A percentile compares a stretch with the other conserved stretches of the same genome.
These are phyloP conservation scores for Paralagenidium karlingii DNA, from an alignment of 352 stramenopile species.

Conservation along the genomic window DNA sequence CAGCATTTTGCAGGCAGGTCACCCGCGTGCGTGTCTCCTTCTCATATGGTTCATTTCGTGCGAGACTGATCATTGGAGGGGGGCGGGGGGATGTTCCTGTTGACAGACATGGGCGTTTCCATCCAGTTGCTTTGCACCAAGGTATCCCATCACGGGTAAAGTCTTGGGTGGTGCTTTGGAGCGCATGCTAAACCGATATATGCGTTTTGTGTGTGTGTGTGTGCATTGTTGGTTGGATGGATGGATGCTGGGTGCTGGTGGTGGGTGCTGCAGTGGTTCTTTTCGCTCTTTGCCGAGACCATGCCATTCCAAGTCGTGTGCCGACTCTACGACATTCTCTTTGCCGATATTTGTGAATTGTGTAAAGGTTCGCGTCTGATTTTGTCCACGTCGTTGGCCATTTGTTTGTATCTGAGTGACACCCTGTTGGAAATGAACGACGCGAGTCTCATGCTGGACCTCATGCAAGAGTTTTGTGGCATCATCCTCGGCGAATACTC, in stretches of 20 bases:
- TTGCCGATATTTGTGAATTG: constrained; percentile 49
- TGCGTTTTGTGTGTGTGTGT: no score
- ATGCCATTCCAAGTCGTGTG: constrained; percentile 74
- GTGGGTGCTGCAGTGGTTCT: no score
- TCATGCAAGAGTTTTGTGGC: constrained; percentile 69
- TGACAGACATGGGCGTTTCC: constrained; percentile 27
- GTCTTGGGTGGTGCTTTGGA: no score
- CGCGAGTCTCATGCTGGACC: constrained; percentile 56
- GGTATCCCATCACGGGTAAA: no score
- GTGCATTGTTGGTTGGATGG: no score
- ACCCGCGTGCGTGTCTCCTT: not conserved
- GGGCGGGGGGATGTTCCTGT: not conserved
- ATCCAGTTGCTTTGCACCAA: constrained; percentile 72
- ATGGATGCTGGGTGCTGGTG: no score
- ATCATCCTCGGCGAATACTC: constrained; percentile 61
- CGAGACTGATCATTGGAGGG: no score
- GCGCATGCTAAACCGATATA: no score
- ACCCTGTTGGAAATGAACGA: constrained; percentile 60
- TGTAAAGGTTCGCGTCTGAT: constrained; percentile 31
- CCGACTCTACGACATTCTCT: constrained; percentile 60
- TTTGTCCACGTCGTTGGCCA: constrained; percentile 54
- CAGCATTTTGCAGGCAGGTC: constrained; percentile 25
- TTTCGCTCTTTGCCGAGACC: constrained; percentile 73
- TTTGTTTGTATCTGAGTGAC: constrained; percentile 64
- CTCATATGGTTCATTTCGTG: no score